A percentile compares a stretch with the other conserved stretches of the same genome.
Conservation (phyloP, 805 yeast genomes). For the Sugiyamaella boreocaroliniensis region DNA sequence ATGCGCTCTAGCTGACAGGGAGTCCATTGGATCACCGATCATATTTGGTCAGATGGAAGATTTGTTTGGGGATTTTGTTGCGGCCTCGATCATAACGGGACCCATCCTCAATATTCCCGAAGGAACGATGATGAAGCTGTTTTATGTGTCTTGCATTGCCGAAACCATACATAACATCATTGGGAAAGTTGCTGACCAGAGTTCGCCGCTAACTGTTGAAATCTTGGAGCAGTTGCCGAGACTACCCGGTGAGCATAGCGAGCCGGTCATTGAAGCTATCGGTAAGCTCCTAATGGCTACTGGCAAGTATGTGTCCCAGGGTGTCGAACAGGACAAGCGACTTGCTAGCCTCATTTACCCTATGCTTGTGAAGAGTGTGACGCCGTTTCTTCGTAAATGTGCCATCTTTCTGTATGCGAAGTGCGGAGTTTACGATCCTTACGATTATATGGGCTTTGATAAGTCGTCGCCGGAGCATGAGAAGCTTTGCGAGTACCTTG, state of each 20-base stretch:
- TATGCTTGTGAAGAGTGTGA: slow-evolving; percentile 47
- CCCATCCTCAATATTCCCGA: slow-evolving; percentile 1
- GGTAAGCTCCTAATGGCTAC: not conserved
- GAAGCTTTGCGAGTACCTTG: slow-evolving; percentile 44
- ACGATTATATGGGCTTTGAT: slow-evolving; percentile 24
- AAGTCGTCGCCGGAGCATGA: slow-evolving; percentile 44
- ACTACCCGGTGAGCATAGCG: not conserved
- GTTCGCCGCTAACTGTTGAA: no score
- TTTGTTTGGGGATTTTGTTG: slow-evolving; percentile 3
- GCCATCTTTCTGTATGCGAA: slow-evolving; percentile 49
- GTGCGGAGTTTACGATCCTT: slow-evolving; percentile 40
- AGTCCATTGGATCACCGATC: not conserved
- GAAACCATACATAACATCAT: not conserved
- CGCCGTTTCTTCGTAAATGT: slow-evolving; percentile 60
- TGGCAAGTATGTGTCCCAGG: not conserved
- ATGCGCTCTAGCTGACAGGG: not conserved
- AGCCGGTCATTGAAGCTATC: not conserved
- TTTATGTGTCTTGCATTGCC: not conserved
- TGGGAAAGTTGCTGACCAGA: not conserved
- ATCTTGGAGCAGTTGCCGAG: not conserved
- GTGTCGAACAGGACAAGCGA: not conserved
- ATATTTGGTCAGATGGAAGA: not conserved
- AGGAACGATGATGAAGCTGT: not conserved
- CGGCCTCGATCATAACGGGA: slow-evolving; percentile 1
- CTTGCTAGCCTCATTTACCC: slow-evolving; percentile 36